A percentile compares a stretch with the other conserved stretches of the same genome.
These are phyloP conservation scores for Rubia peregrina DNA, from an alignment of 305 asterid species.

Conservation along the genomic window DNA sequence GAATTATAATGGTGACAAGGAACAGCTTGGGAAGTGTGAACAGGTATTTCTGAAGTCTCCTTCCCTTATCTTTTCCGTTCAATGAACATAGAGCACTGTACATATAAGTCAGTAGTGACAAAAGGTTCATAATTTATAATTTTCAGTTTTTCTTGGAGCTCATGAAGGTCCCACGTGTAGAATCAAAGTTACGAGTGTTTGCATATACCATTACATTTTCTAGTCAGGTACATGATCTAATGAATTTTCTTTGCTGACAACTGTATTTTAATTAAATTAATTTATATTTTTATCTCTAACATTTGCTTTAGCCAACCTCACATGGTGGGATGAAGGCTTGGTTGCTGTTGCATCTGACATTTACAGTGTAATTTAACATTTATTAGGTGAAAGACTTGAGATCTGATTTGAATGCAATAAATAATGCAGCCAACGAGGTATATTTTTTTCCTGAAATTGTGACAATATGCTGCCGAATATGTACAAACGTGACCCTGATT, in stretches of 20 bases:
- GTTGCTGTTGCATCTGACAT: not conserved
- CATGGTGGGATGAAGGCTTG: not conserved
- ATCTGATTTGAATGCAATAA: conserved; percentile 64
- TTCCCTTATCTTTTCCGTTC: conserved; percentile 7
- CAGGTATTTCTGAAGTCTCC: conserved; percentile 49
- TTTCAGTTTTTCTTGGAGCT: conserved; percentile 93
- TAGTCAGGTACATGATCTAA: conserved; percentile 58
- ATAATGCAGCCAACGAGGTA: conserved; percentile 91
- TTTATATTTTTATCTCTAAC: not conserved
- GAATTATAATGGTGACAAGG: conserved; percentile 88
- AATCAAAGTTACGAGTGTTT: conserved; percentile 94
- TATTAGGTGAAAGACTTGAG: conserved; percentile 77
- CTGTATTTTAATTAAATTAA: conserved; percentile 15
- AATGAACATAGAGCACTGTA: not conserved
- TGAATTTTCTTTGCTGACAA: conserved; percentile 17
- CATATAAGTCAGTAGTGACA: conserved; percentile 21
- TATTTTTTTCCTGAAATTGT: conserved; percentile 16
- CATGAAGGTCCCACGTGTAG: conserved; percentile 98
- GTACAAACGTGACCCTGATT: conserved; percentile 20
- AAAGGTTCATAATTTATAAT: conserved; percentile 22
- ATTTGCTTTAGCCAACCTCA: conserved; percentile 3
- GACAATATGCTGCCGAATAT: conserved; percentile 12
- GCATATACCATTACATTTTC: conserved; percentile 83
- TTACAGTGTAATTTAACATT: conserved; percentile 19
- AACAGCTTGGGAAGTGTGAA: conserved; percentile 97